Evolutionary conservation across 2,329 filamentous ascomycete species (phyloP).

Genomic region (Calonectria pseudoturangicola): DNA sequence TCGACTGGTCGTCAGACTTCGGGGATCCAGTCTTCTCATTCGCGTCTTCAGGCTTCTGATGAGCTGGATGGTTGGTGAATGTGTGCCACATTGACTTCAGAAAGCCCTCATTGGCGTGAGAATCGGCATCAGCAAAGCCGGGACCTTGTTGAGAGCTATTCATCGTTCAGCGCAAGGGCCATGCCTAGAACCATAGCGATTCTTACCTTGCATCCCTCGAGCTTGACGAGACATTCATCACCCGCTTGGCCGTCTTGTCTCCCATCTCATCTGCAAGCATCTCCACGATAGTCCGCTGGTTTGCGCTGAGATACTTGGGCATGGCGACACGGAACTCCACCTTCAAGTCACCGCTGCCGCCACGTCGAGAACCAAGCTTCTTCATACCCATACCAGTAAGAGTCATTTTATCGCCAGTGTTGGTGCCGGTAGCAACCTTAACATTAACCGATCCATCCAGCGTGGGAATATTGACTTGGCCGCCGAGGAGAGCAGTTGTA

Average conservation of each 20-base stretch:
- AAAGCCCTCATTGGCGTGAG: conserved; percentile 90
- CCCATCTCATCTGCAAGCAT: conserved; percentile 97
- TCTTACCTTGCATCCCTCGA: conserved; percentile 59
- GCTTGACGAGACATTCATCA: conserved; percentile 84
- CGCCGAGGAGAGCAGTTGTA: conserved; percentile 93
- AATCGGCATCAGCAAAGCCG: conserved; percentile 60
- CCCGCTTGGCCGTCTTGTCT: conserved; percentile 91
- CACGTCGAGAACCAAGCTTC: conserved; percentile 81
- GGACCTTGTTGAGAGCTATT: conserved; percentile 47
- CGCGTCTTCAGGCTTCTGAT: conserved; percentile 61
- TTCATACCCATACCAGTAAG: conserved; percentile 96
- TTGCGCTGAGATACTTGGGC: conserved; percentile 94
- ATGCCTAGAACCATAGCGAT: neutral
- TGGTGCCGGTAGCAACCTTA: conserved; percentile 92
- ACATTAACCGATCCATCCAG: conserved; percentile 93
- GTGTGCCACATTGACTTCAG: conserved; percentile 95
- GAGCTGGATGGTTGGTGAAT: conserved; percentile 84
- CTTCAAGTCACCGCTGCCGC: conserved; percentile 85
- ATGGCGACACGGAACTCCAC: conserved; percentile 97
- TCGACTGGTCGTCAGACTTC: conserved; percentile 48
- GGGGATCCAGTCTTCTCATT: conserved; percentile 48
- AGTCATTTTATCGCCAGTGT: conserved; percentile 93
- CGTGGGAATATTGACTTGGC: conserved; percentile 92
- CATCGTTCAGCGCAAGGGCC: conserved; percentile 32
- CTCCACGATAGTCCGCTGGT: conserved; percentile 94